Conservation (phyloP, 2,329 filamentous ascomycete species). For the Arthrobotrys megalospora region DNA sequence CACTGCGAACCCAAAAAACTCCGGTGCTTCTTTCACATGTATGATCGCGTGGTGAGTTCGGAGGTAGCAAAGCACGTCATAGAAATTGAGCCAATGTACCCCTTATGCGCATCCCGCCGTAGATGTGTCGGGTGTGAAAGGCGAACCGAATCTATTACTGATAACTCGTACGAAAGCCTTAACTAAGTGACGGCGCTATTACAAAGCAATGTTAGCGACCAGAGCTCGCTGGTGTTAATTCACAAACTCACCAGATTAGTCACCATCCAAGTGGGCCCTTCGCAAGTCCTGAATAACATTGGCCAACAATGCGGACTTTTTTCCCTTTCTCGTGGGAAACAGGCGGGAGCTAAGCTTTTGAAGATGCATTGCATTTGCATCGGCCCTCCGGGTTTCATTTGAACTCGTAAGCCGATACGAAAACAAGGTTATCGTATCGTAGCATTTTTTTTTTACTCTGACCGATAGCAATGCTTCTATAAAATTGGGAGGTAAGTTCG, state of each 20-base stretch:
- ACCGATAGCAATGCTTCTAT: not conserved
- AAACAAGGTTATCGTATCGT: not conserved
- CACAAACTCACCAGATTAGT: conserved; percentile 37
- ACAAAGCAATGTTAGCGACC: conserved; percentile 34
- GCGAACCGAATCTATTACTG: too few species aligned
- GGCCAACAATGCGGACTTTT: conserved; percentile 8
- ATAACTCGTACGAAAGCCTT: conserved; percentile 45
- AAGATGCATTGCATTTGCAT: conserved; percentile 30
- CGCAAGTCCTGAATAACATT: not conserved
- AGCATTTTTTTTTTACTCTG: not conserved
- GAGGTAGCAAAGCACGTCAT: too few species aligned
- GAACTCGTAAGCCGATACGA: conserved; percentile 20
- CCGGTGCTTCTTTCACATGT: too few species aligned
- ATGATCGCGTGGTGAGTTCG: too few species aligned
- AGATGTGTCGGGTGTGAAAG: not conserved
- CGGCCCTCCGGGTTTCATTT: conserved; percentile 5
- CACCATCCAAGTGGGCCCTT: conserved; percentile 22
- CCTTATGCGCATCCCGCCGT: not conserved
- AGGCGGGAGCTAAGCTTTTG: conserved; percentile 40
- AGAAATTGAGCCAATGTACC: too few species aligned
- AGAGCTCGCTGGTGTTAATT: conserved; percentile 5
- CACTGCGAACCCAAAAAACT: too few species aligned
- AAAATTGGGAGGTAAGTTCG: conserved; percentile 6
- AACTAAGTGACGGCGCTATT: conserved; percentile 7
- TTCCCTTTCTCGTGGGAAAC: not conserved